Percentiles rank a stretch among this genome's conserved stretches.
These are phyloP conservation scores for Adiantum capillusveneris DNA, from an alignment of 75 land plant species.

Conservation along the genomic window DNA sequence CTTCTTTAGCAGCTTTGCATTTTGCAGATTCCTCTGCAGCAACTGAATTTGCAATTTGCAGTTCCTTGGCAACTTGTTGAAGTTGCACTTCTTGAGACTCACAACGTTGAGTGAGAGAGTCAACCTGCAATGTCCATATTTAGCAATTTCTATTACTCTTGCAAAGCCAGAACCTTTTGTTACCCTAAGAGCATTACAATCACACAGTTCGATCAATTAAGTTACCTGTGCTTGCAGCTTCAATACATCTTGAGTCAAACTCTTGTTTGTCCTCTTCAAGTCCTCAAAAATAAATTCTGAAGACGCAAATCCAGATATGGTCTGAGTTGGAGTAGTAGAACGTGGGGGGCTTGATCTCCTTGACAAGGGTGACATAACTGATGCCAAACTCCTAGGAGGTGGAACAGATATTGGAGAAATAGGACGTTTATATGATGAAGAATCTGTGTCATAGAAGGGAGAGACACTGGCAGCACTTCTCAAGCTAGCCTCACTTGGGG, in stretches of 20 bases:
- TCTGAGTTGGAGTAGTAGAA: constrained; percentile 74
- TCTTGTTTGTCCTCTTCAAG: constrained; percentile 40
- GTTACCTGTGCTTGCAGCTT: constrained; percentile 67
- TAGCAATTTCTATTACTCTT: not conserved
- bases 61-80: constrained; percentile 66
- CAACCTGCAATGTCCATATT: constrained; percentile 42
- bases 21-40: constrained; percentile 90
- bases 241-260: constrained; percentile 57
- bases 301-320: constrained; percentile 52
- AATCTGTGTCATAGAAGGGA: constrained; percentile 1
- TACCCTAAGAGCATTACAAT: too few relatives aligned
- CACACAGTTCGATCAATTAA: too few relatives aligned
- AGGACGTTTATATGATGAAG: constrained; percentile 4
- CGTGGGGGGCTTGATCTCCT: constrained; percentile 82
- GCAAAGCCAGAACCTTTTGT: not conserved
- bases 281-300: constrained; percentile 49
- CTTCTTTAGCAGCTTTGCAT: constrained; percentile 98
- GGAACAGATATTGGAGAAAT: constrained; percentile 74
- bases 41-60: constrained; percentile 79
- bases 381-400: constrained; percentile 72
- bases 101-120: constrained; percentile 55
- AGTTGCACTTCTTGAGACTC: constrained; percentile 80
- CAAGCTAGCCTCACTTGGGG: constrained; percentile 6
- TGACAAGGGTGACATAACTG: constrained; percentile 77
- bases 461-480: not conserved